A percentile compares a stretch with the other conserved stretches of the same genome.
These are phyloP conservation scores for Ustilago loliicola DNA, from an alignment of 1,284 basidiomycete species.

Conservation along the genomic window DNA sequence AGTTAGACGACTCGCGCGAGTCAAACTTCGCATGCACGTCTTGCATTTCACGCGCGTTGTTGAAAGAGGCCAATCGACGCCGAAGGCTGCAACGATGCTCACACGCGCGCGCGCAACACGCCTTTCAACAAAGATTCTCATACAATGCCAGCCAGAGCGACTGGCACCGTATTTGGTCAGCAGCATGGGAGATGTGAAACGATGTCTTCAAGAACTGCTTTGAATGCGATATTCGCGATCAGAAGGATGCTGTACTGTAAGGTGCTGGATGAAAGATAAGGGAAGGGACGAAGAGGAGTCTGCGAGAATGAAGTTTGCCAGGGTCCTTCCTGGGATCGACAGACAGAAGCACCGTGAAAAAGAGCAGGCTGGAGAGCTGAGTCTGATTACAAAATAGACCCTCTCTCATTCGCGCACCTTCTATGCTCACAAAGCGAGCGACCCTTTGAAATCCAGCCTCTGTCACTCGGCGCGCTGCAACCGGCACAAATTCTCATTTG, in stretches of 20 bases:
- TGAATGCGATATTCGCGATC: background rate
- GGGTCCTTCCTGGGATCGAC: conserved; percentile 16
- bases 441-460: background rate
- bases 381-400: conserved; percentile 35
- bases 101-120: background rate
- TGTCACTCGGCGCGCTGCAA: conserved; percentile 2
- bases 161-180: background rate
- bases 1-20: conserved; percentile 1
- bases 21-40: background rate
- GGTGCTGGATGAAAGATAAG: background rate
- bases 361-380: background rate
- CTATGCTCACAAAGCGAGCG: background rate
- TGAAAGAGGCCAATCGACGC: background rate
- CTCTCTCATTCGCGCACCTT: conserved; percentile 24
- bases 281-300: background rate
- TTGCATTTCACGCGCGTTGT: conserved; percentile 47
- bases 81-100: background rate
- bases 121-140: background rate
- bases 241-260: background rate
- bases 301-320: background rate
- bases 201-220: background rate
- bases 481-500: background rate
- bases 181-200: background rate
- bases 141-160: background rate
- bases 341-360: conserved; percentile 26